A percentile compares a stretch with the other conserved stretches of the same genome.
Conservation (phyloP, 106 monocot species). For the Triglochin maritima region DNA sequence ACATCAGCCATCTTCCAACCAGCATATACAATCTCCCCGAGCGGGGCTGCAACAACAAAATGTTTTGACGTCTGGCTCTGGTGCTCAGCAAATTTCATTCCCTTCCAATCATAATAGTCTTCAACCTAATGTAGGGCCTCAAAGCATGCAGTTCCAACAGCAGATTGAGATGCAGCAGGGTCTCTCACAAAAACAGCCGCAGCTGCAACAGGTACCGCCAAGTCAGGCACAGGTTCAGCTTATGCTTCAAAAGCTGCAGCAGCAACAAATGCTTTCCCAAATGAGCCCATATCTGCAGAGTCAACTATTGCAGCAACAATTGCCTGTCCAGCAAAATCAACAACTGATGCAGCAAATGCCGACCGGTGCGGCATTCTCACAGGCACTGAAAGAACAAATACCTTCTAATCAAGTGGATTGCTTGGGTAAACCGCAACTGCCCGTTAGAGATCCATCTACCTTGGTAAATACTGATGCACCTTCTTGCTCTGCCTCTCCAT, state of each 20-base stretch:
- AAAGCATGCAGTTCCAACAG: slow-evolving; percentile 36
- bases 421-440: slow-evolving; percentile 18
- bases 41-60: slow-evolving; percentile 28
- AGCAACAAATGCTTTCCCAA: slow-evolving; percentile 63
- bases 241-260: slow-evolving; percentile 67
- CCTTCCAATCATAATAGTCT: slow-evolving; percentile 8
- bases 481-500: slow-evolving; percentile 41
- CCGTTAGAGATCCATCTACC: slow-evolving; percentile 31
- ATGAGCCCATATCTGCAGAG: slow-evolving; percentile 36
- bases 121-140: slow-evolving; percentile 25
- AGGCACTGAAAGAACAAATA: slow-evolving; percentile 5
- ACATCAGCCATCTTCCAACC: slow-evolving; percentile 22
- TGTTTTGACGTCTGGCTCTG: slow-evolving; percentile 18
- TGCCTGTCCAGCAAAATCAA: slow-evolving; percentile 22
- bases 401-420: slow-evolving; percentile 8
- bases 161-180: slow-evolving; percentile 31
- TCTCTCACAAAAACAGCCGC: slow-evolving; percentile 39
- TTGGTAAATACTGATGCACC: slow-evolving; percentile 23
- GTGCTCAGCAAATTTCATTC: slow-evolving; percentile 10
- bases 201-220: slow-evolving; percentile 19
- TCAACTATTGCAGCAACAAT: slow-evolving; percentile 30
- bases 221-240: slow-evolving; percentile 42
- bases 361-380: neutral
- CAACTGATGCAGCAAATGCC: slow-evolving; percentile 23
- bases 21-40: slow-evolving; percentile 30